Evolutionary conservation across 2,329 filamentous ascomycete species (phyloP), one percentile per base, ranked within the genome.

Genomic region (Trichoderma oligosporum): DNA sequence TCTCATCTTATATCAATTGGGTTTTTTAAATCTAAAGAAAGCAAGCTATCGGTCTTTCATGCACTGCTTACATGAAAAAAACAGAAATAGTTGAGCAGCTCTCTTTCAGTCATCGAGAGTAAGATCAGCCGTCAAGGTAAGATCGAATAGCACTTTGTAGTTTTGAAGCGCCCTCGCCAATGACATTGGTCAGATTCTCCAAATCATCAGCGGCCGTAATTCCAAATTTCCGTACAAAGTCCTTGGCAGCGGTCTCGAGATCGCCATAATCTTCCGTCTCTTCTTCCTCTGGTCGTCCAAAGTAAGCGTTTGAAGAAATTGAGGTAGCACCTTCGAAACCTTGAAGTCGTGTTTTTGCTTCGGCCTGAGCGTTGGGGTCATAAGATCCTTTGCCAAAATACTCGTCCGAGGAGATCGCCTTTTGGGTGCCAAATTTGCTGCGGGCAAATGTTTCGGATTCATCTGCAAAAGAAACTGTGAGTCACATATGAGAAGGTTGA

Each of bases 221-320:
- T 48, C 94, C 94, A 70, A 97, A 97, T 70, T 89, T 91, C 68
- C 94, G 85, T 29, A 97, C 86, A 74, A 97, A 96, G 73, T 99
- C 94, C 77, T 94, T 96, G 59, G 94, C 94, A 0, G 91, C 91
- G n/a, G 78, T 82, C 75, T 99, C 94, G 59, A 99, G 77, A 67
- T 97, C 92, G 45, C 92, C 91, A 63, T 96, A 97, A 41, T 90
- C 90, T 61, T 92, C 89, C 57, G 78, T 78, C 29, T 82, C 76
- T 64, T 95, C 89, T 22, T 92, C 88, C 69, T 99, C 94, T 2
- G 91, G 87, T 51, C 93, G 88, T 60, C 94, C 94, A 72, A 99
- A 99, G 80, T 97, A 99, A 56, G 91, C 91, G 73, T 97, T 99
- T 58, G 90, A 96, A 6, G 92, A 97, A 72, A 99, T 99, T 63